Evolutionary conservation across 257 asterid species (phyloP).

Genomic region (Solanum medicagineum): DNA sequence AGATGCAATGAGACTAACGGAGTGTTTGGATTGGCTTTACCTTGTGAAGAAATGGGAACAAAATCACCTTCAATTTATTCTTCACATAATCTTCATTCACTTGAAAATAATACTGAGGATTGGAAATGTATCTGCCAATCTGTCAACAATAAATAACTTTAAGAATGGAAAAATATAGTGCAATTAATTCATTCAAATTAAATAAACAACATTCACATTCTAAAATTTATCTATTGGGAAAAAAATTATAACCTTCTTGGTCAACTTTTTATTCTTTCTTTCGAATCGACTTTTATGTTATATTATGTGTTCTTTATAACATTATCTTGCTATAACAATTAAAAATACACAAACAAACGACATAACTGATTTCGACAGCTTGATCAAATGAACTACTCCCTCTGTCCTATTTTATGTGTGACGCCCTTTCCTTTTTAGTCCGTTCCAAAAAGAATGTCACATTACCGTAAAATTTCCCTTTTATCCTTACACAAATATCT

Average conservation of each 20-base stretch:
- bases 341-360: neutral
- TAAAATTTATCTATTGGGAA: neutral
- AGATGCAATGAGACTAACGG: no score
- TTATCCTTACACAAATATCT: no score
- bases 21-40: neutral
- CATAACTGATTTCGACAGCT: no score
- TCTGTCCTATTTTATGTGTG: no score
- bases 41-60: conserved; percentile 19
- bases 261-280: neutral
- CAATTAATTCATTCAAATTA: neutral
- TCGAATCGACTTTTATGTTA: neutral
- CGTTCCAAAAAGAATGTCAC: no score
- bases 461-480: no score
- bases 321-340: neutral
- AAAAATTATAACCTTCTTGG: no score
- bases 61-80: conserved; percentile 17
- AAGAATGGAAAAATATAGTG: neutral
- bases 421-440: no score
- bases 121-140: conserved; percentile 16
- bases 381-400: no score
- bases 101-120: conserved; percentile 17
- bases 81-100: conserved; percentile 14
- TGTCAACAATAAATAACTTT: neutral
- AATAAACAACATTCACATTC: neutral
- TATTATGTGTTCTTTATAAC: neutral